Percentiles rank a stretch among this genome's conserved stretches.
These are phyloP conservation scores for Colletotrichum magnum DNA, from an alignment of 2,329 filamentous ascomycete species.

Conservation along the genomic window DNA sequence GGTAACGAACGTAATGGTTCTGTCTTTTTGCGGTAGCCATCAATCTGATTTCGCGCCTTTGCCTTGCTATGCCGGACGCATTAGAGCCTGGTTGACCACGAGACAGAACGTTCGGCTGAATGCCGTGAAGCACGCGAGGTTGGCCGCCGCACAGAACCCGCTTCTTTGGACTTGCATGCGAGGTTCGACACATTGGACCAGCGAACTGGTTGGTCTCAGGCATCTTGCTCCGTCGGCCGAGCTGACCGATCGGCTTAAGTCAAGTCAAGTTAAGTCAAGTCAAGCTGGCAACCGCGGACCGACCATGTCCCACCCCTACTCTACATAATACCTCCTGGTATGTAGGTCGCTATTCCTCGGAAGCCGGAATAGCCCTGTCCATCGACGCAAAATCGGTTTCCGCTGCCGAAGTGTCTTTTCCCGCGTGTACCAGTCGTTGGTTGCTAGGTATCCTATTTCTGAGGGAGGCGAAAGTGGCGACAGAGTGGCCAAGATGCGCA, in stretches of 20 bases:
- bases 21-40: constrained; percentile 34
- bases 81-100: constrained; percentile 13
- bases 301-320: neutral
- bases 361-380: constrained; percentile 12
- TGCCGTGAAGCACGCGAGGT: constrained; percentile 9
- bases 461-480: constrained; percentile 18
- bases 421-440: neutral
- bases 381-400: constrained; percentile 22
- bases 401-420: constrained; percentile 13
- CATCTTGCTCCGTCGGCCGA: neutral
- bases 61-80: constrained; percentile 13
- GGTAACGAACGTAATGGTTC: constrained; percentile 47
- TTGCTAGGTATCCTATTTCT: neutral
- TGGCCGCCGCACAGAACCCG: constrained; percentile 6
- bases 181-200: constrained; percentile 5
- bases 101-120: constrained; percentile 26
- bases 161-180: constrained; percentile 15
- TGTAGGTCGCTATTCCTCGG: neutral
- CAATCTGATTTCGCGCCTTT: constrained; percentile 28
- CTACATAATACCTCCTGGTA: neutral
- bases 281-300: neutral
- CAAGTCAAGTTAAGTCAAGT: neutral
- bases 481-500: constrained; percentile 32
- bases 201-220: constrained; percentile 1
- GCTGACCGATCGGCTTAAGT: constrained; percentile 18